Evolutionary conservation across 495 filamentous ascomycete genomes (phyloP), one percentile per base, ranked within the genome.

Genomic region (Glonium stellatum): DNA sequence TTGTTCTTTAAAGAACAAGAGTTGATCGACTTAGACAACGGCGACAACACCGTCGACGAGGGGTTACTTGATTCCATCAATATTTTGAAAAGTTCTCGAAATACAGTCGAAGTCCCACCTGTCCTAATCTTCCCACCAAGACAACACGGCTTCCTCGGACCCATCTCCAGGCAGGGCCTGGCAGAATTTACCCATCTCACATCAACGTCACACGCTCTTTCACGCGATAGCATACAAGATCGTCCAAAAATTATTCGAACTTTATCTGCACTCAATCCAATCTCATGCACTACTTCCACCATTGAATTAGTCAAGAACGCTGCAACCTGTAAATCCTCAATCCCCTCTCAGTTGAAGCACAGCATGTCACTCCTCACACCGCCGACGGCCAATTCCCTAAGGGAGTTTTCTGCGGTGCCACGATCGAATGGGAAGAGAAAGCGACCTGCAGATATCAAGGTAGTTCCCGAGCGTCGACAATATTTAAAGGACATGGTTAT

Each of bases 251-350:
- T 11, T 44, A 3, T 44, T 44, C 39, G 10, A 44, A 11, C 39
- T 1, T 44, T 18, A 13, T 44, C 39, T 44, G 39, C 39, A 11
- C 39, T 11, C 12, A 18, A 44, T 15, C 4, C 13, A 4, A 44
- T 15, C 39, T 13, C 12, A 6, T 31, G 27, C 27, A 31, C 27
- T 6, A 31, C 2, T 6, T 31, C 27, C 6, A 6, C 3, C 27
- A 18, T 44, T 44, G 57, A 53, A 10, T 22, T 23, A 23, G 48
- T 34, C 5, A 73, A 72, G 67, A 70, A 71, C 53, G 9, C 48
- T 51, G 4, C 25, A 49, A 27, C 52, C 18, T 15, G 13, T 15
- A 42, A 25, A 5, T n/a, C 15, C 1, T 11, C 34, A 18, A 12
- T 10, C 1, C 31, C 36, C 15, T n/a, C 13, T 19, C 34, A 25